Base-by-base conservation (phyloP, 2,329 filamentous ascomycete genomes). In the Purpureocillium lavendulum region DNA sequence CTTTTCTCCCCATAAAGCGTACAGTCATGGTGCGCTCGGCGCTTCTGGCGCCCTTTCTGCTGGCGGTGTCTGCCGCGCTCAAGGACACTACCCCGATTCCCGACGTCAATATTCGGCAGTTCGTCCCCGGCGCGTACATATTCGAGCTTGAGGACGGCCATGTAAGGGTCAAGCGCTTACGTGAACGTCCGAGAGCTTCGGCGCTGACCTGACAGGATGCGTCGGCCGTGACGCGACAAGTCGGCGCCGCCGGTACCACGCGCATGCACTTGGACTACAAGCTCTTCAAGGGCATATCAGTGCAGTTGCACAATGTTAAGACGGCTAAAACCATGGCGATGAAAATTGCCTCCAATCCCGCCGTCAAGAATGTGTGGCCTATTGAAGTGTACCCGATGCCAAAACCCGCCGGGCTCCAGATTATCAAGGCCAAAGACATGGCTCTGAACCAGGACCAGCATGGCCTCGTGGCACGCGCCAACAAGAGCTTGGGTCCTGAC, bases 281-380 rank as follows among this genome's bases (percentile, higher is more conserved):
- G 13, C 45, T 54, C 26, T 55, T 56, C 43, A 51, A 49, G n/a
- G 54, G 52, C 28, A 38, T 43, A 7, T 55, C 53, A 2, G 47
- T 54, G 31, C 45, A 49, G 29, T 21, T 53, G 21, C 39, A 56
- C 7, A 40, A 57, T 45, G 43, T 49, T 46, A 38, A 57, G 43
- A 60, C 54, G 13, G 59, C 64, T 24, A 60, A 64, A 34, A 48
- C 60, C 30, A 55, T 61, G 39, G 49, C 49, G 48, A 50, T 51
- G 14, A 56, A 60, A 45, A 50, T 60, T 18, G 45, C 48, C 30
- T 45, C 40, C 26, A 39, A 52, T 33, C 35, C 48, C 30, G 40
- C 41, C 6, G 50, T 60, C 38, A 56, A 52, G 44, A 45, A 42
- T 7, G 40, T 58, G 11, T 61, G 56, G 55, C 57, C 58, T 4